These are phyloP conservation scores for Hericium coralloides DNA, from an alignment of 768 basidiomycete genomes.

Conservation along the genomic window DNA sequence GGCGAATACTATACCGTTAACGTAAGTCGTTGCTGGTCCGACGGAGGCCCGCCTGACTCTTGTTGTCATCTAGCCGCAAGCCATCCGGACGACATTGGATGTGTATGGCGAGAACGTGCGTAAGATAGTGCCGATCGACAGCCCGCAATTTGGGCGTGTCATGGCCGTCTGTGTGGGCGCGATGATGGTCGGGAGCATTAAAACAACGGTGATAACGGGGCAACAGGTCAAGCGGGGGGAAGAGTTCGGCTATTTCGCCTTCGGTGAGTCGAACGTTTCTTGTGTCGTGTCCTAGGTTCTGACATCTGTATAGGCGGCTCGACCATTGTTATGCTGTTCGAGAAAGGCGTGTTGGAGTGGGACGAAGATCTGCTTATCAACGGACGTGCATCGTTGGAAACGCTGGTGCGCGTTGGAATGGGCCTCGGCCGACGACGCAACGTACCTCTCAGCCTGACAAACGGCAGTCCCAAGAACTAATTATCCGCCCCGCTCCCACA, in stretches of 20 bases:
- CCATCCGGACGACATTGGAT: conserved; percentile 81
- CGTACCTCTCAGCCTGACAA: neutral
- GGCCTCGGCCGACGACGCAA: conserved; percentile 50
- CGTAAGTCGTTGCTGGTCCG: conserved; percentile 30
- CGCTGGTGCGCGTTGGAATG: conserved; percentile 82
- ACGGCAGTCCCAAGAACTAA: neutral
- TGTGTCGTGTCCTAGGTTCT: neutral
- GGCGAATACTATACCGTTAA: conserved; percentile 98
- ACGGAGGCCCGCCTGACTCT: neutral
- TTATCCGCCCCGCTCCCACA: neutral
- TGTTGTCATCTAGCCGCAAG: conserved; percentile 59
- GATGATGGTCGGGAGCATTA: conserved; percentile 93
- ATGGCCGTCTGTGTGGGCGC: conserved; percentile 90
- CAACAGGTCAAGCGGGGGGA: conserved; percentile 74
- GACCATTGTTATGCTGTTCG: conserved; percentile 85
- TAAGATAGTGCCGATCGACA: conserved; percentile 89
- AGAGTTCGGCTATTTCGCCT: conserved; percentile 92
- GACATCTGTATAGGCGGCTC: conserved; percentile 58
- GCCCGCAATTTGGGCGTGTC: conserved; percentile 81
- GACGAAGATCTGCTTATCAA: conserved; percentile 87
- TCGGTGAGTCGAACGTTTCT: conserved; percentile 49
- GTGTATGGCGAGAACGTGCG: conserved; percentile 93
- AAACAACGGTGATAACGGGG: conserved; percentile 81
- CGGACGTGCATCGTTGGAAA: conserved; percentile 80
- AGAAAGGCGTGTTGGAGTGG: conserved; percentile 79